Evolutionary conservation across 345 rosid genomes (phyloP), one percentile per base, ranked within the genome.

Genomic region (Aquilaria sinensis): DNA sequence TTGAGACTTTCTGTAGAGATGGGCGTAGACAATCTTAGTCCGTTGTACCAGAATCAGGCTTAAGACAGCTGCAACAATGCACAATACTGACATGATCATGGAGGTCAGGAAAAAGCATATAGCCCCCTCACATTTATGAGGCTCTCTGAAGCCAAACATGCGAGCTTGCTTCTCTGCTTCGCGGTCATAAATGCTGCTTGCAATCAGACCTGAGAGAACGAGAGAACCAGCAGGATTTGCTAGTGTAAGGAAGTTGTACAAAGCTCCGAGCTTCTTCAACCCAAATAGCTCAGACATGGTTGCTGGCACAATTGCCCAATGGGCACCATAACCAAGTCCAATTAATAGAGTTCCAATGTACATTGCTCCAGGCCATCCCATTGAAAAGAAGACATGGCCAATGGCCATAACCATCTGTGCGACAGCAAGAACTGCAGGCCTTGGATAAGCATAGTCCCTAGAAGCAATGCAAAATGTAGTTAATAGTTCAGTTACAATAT

Each of bases 241-340:
- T 41, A 92, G 77, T 10, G 98, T 89, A 57, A 92, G 86, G 78
- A 92, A 92, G 69, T 92, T 92, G 85, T 92, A 92, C 58, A 92
- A 57, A 29, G 90, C 92, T 56, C 98, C 95, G 31, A 92, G 85
- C 51, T 89, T 92, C 57, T 92, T 92, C 64, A 92, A 60, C 58
- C 98, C 98, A 56, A 92, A 92, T 62, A 92, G 78, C 81, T 92
- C 96, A 0, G 98, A 92, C 30, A 96, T 96, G 53, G 95, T 77
- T 34, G 96, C 98, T 4, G 98, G 98, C 58, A 92, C 90, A 51
- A 92, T 92, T 11, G 96, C 96, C 98, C 96, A 92, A 55, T 92
- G 96, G 12, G 96, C 86, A 11, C 98, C 98, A 48, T 92, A 89
- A 15, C 96, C 95, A 2, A 87, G 89, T 12, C 98, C 98, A 14